Evolutionary conservation across 805 yeast genomes (phyloP).

Genomic region (Suhomyces pyralidae): DNA sequence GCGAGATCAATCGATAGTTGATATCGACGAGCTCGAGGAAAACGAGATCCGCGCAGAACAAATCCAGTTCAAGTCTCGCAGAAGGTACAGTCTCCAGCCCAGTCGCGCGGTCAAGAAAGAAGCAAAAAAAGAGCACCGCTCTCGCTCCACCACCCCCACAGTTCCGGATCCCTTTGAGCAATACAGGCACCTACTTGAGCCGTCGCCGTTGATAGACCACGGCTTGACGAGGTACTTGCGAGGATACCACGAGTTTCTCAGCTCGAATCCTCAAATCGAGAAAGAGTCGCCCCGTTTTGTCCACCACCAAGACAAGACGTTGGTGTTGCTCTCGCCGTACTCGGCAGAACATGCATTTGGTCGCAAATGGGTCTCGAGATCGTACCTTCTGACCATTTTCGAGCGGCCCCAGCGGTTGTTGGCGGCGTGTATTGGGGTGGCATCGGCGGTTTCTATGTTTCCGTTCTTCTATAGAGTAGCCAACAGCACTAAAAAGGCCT

Average conservation of each 20-base stretch:
- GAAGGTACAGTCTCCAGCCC: conserved; percentile 30
- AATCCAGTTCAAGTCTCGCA: conserved; percentile 33
- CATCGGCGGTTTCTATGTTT: conserved; percentile 67
- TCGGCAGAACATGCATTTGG: conserved; percentile 72
- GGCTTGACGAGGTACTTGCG: conserved; percentile 35
- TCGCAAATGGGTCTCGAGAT: conserved; percentile 71
- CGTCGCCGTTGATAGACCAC: conserved; percentile 36
- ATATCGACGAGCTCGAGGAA: conserved; percentile 34
- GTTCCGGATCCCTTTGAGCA: conserved; percentile 7
- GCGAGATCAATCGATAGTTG: conserved; percentile 31
- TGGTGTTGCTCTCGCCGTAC: conserved; percentile 64
- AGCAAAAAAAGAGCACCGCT: background rate
- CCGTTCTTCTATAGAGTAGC: conserved; percentile 56
- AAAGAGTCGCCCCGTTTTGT: conserved; percentile 38
- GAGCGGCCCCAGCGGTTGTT: conserved; percentile 79
- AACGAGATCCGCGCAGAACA: conserved; percentile 34
- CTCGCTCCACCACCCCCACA: conserved; percentile 5
- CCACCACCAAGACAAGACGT: conserved; percentile 44
- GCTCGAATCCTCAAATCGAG: conserved; percentile 41
- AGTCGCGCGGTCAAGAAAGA: conserved; percentile 1
- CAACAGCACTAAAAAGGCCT: conserved; percentile 46
- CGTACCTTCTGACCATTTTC: conserved; percentile 64
- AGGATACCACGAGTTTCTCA: conserved; percentile 42
- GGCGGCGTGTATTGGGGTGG: conserved; percentile 74
- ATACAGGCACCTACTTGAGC: conserved; percentile 30